phyloP scores from a whole-genome alignment of 306 rosid genomes.

The Prunus dulcis region DNA sequence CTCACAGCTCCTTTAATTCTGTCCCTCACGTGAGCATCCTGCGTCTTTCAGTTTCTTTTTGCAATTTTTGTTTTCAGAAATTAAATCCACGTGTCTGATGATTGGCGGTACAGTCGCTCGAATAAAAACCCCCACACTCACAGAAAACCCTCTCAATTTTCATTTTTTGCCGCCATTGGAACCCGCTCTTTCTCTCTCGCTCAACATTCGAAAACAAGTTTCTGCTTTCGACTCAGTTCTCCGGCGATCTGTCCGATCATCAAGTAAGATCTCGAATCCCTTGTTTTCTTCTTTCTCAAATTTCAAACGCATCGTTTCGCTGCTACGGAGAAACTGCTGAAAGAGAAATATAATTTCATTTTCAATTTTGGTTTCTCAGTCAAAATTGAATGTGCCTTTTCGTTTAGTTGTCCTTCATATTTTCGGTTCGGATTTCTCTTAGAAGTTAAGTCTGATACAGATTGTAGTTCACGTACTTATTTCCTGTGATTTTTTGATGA shows the following conservation, averaged over 20 bases:
- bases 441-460: not conserved
- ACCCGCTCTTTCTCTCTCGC: not conserved
- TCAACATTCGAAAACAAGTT: not conserved
- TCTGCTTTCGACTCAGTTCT: not conserved
- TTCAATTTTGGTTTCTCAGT: not conserved
- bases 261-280: not conserved
- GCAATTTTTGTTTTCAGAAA: not conserved
- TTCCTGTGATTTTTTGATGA: not conserved
- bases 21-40: too few species aligned
- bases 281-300: not conserved
- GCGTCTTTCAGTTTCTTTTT: too few species aligned
- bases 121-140: not conserved
- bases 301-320: not conserved
- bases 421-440: not conserved
- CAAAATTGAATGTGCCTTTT: not conserved
- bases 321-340: not conserved
- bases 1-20: too few species aligned
- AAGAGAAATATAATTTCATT: not conserved
- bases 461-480: not conserved
- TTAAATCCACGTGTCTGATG: not conserved
- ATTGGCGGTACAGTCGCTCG: not conserved
- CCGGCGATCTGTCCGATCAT: not conserved
- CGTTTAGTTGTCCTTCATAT: not conserved
- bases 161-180: not conserved
- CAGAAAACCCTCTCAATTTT: not conserved